A percentile compares a stretch with the other conserved stretches of the same genome.
phyloP scores from a whole-genome alignment of 2,329 filamentous ascomycete species.

The Aureobasidium sp. region DNA sequence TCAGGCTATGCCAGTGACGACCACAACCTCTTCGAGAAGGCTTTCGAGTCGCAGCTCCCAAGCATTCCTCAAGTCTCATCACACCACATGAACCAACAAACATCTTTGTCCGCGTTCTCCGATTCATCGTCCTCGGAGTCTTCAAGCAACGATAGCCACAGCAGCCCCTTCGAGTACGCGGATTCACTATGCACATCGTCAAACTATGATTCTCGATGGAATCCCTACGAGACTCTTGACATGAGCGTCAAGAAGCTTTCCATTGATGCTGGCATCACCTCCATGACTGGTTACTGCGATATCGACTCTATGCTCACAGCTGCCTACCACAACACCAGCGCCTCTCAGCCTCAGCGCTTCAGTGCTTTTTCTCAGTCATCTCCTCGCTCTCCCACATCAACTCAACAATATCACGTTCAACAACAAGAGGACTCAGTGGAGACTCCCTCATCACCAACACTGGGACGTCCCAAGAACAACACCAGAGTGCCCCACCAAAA shows the following conservation, averaged over 20 bases:
- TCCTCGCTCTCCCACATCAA: neutral
- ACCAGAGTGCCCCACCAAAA: neutral
- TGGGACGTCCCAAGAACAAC: neutral
- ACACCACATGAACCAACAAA: conserved; percentile 1
- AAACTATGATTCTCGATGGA: neutral
- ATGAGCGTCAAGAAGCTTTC: neutral
- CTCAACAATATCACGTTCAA: neutral
- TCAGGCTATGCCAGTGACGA: conserved; percentile 8
- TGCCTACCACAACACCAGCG: conserved; percentile 1
- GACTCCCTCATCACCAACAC: neutral
- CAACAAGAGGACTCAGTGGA: neutral
- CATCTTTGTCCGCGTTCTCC: conserved; percentile 2
- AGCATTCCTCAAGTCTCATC: neutral
- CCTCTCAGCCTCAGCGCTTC: conserved; percentile 5
- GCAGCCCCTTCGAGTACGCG: conserved; percentile 9
- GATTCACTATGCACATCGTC: conserved; percentile 2
- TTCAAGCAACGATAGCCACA: neutral
- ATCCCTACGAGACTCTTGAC: neutral
- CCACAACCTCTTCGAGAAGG: conserved; percentile 7
- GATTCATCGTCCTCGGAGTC: conserved; percentile 2
- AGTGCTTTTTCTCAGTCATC: neutral
- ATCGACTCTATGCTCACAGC: conserved; percentile 6
- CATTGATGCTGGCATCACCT: conserved; percentile 3
- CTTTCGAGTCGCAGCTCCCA: neutral
- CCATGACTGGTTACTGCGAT: conserved; percentile 11